Evolutionary conservation across 441 rosid genomes (phyloP).

Genomic region (Pelargonium cotyledonis): DNA sequence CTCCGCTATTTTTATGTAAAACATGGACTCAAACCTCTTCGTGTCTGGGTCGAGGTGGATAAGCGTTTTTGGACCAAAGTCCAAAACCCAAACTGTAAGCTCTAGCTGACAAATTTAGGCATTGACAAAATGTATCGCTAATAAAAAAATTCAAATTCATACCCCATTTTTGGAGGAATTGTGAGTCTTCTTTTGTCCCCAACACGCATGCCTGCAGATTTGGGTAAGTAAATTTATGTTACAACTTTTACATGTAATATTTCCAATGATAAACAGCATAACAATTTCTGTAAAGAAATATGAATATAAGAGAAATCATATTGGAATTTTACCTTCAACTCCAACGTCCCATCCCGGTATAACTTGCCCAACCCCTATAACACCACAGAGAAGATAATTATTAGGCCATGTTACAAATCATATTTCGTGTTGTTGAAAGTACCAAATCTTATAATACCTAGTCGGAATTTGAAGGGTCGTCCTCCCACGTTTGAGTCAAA

Average conservation of each 20-base stretch:
- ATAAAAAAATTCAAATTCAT: slow-evolving; percentile 18
- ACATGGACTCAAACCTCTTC: no score
- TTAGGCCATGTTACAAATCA: not conserved
- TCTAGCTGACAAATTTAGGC: no score
- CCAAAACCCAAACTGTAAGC: no score
- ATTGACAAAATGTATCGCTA: not conserved
- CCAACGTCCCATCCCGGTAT: slow-evolving; percentile 99
- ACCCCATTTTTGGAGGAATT: slow-evolving; percentile 98
- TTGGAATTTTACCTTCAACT: slow-evolving; percentile 49
- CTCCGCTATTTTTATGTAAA: no score
- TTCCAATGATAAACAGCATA: not conserved
- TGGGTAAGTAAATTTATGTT: slow-evolving; percentile 11
- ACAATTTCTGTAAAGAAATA: not conserved
- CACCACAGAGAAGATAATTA: slow-evolving; percentile 17
- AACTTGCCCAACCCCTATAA: slow-evolving; percentile 76
- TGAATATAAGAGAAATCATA: not conserved
- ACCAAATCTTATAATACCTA: slow-evolving; percentile 43
- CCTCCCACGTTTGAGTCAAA: slow-evolving; percentile 76
- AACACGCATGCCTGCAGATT: slow-evolving; percentile 73
- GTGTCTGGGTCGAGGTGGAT: no score
- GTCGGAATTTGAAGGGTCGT: slow-evolving; percentile 76
- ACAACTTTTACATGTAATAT: not conserved
- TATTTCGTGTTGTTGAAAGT: not conserved
- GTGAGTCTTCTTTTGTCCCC: slow-evolving; percentile 91
- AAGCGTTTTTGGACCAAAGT: no score